Base-by-base conservation (phyloP, 2,329 filamentous ascomycete species). In the Sordariomycetes sp. region DNA sequence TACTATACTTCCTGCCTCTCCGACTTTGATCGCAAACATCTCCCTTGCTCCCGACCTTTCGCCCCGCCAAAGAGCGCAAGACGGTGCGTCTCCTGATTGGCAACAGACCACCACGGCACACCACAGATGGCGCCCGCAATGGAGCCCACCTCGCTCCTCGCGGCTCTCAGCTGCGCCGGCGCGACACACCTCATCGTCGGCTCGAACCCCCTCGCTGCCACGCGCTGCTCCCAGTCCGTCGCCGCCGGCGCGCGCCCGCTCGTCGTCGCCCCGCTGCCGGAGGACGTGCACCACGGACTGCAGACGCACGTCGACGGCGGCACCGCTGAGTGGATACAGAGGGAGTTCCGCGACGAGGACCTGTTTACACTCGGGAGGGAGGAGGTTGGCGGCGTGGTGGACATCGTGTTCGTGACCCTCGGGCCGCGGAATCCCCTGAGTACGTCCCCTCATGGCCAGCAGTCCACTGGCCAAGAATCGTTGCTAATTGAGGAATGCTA, bases 381-480 rank as follows among this genome's bases (percentile, higher is more conserved):
- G 48, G 89, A 95, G 59, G 85, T 96, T 10, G 84, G 81, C 61
- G 67, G 73, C 57, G 82, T 95, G 4, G 92, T 96, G 17, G 94
- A 99, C 69, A 87, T 88, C 57, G 94, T 99, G 45, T 97, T 97
- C 69, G 84, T 97, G 42, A 96, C 90, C 1, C 68, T 72, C 62
- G 64, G 67, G 69, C 75, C 84, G 65, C 64, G 74, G 62, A 71
- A 77, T 59, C 63, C 68, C 17, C 61, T 67, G 51, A 72, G 73
- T 74, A 63, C 50, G 66, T 61, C 54, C 10, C n/a, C 25, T 10
- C 20, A 25, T 7, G n/a, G n/a, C n/a, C n/a, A n/a, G n/a, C n/a
- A n/a, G n/a, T n/a, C n/a, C n/a, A n/a, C n/a, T n/a, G n/a, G n/a
- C n/a, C n/a, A n/a, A n/a, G n/a, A n/a, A n/a, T n/a, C n/a, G n/a